phyloP scores from a whole-genome alignment of 2,329 filamentous ascomycete species.

The Diaporthe citri region DNA sequence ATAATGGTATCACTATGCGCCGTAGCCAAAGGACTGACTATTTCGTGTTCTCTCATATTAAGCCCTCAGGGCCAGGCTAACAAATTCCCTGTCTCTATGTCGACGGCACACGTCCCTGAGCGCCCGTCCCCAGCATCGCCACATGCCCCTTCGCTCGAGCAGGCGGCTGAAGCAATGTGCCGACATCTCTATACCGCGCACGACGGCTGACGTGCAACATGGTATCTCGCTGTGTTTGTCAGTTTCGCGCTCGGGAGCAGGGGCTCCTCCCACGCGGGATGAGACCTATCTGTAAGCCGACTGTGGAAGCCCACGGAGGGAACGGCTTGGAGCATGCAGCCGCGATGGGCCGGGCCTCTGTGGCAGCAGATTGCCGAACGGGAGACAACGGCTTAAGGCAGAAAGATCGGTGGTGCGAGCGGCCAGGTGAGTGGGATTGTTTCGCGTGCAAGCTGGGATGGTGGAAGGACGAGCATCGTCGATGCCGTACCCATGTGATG shows the following conservation, averaged over 20 bases:
- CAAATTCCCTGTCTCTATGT: background rate
- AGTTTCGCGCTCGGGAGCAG: background rate
- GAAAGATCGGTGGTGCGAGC: background rate
- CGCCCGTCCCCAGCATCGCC: background rate
- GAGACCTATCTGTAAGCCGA: background rate
- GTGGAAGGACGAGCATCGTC: background rate
- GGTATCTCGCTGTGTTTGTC: background rate
- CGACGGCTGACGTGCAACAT: background rate
- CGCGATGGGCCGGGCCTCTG: background rate
- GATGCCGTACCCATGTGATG: background rate
- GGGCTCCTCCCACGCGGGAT: no score
- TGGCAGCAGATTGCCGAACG: background rate
- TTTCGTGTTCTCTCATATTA: background rate
- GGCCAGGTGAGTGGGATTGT: background rate
- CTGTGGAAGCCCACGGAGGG: no score
- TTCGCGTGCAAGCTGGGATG: background rate
- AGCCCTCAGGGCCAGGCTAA: background rate
- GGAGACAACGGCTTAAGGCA: background rate
- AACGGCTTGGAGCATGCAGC: background rate
- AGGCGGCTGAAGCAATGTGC: background rate
- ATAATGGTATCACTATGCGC: background rate
- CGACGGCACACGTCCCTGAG: background rate
- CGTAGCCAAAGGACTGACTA: background rate
- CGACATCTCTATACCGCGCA: background rate
- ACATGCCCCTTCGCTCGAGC: background rate